Percentiles rank a stretch among this genome's conserved stretches.
These are phyloP conservation scores for Protostelium mycophagum DNA, from an alignment of 78 protist genomes.

Conservation along the genomic window DNA sequence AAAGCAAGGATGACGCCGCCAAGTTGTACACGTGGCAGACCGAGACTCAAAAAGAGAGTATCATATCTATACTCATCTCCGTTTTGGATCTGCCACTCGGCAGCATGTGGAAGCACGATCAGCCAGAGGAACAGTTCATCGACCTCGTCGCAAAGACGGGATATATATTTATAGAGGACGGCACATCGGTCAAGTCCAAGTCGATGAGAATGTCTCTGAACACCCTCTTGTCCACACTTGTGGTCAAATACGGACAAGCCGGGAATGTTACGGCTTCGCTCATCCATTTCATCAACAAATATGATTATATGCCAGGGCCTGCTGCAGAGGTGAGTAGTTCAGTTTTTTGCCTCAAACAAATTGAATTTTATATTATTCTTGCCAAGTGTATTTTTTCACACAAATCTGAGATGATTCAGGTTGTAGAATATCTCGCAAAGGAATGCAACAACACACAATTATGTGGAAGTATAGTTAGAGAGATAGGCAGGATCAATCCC, in stretches of 20 bases:
- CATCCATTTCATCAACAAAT: not conserved
- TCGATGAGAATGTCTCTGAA: not conserved
- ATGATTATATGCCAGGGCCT: not conserved
- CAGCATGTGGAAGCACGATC: not conserved
- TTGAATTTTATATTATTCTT: too few relatives aligned
- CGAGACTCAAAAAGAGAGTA: not conserved
- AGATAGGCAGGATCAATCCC: not conserved
- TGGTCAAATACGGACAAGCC: not conserved
- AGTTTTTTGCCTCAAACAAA: too few relatives aligned
- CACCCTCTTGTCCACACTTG: not conserved
- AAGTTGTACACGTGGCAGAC: not conserved
- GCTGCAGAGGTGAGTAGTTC: not conserved
- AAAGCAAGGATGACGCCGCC: not conserved
- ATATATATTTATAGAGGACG: not conserved
- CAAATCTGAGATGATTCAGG: too few relatives aligned
- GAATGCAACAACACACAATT: not conserved
- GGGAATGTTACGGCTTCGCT: not conserved
- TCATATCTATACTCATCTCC: not conserved
- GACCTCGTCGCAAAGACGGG: not conserved
- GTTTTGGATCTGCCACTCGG: not conserved
- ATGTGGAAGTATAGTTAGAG: not conserved
- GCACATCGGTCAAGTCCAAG: not conserved
- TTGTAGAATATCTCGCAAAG: not conserved
- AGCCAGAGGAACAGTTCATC: not conserved
- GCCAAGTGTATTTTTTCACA: too few relatives aligned